Conservation (phyloP, 768 basidiomycete genomes). For the Lactarius pseudohatsudake region DNA sequence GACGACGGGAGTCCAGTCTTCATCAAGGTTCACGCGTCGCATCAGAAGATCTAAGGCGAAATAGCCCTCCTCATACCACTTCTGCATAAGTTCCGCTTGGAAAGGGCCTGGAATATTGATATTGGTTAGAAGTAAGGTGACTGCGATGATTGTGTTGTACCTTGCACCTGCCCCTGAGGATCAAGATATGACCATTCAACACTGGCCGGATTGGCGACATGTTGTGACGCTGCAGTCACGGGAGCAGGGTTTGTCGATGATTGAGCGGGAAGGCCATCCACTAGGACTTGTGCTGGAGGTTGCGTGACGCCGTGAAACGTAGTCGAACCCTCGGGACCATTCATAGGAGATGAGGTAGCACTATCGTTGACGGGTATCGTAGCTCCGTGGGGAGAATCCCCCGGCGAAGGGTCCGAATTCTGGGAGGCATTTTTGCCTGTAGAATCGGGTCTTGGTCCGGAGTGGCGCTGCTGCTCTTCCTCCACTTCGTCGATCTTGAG, state of each 20-base stretch:
- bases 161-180: constrained; percentile 89
- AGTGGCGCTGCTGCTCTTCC: constrained; percentile 36
- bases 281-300: not conserved
- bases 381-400: not conserved
- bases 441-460: not conserved
- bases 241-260: constrained; percentile 2
- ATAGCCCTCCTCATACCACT: constrained; percentile 90
- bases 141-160: constrained; percentile 40
- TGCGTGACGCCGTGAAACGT: constrained; percentile 6
- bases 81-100: constrained; percentile 86
- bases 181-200: constrained; percentile 93
- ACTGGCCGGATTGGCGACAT: constrained; percentile 51
- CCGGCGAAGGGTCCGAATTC: not conserved
- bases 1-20: constrained; percentile 64
- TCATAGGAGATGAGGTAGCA: constrained; percentile 1
- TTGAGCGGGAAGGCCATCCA: constrained; percentile 10
- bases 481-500: constrained; percentile 62
- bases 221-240: constrained; percentile 39
- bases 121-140: constrained; percentile 15
- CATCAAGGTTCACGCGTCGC: constrained; percentile 73
- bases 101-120: constrained; percentile 67
- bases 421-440: not conserved
- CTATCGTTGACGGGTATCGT: constrained; percentile 2
- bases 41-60: constrained; percentile 81
- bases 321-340: constrained; percentile 11